Evolutionary conservation across 2,329 filamentous ascomycete species (phyloP).

Genomic region (Hymenoscyphus linearis): DNA sequence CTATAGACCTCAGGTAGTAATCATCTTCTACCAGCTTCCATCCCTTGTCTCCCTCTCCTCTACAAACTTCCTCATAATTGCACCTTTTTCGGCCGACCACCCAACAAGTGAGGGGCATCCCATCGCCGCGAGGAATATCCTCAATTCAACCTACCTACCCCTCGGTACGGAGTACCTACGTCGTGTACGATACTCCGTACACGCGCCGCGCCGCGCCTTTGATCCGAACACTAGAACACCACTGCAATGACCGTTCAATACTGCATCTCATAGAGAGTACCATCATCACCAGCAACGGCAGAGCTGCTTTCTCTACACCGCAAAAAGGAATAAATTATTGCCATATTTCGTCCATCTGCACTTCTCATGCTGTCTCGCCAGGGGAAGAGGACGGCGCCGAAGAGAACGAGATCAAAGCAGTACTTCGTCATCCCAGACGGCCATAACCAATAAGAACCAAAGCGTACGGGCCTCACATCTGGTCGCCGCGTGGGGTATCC

Average conservation of each 20-base stretch:
- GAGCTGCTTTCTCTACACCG: neutral
- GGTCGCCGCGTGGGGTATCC: neutral
- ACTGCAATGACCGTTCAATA: neutral
- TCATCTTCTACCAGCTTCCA: neutral
- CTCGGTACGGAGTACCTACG: neutral
- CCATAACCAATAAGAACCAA: neutral
- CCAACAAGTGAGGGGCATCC: neutral
- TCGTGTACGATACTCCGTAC: neutral
- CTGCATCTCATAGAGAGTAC: too few relatives aligned
- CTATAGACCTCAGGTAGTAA: neutral
- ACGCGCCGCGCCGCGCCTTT: neutral
- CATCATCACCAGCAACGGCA: neutral
- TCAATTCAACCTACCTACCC: neutral
- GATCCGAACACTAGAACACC: neutral
- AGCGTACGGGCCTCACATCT: neutral
- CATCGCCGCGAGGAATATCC: neutral
- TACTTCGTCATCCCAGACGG: neutral
- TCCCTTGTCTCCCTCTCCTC: neutral
- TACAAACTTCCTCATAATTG: neutral
- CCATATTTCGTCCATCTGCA: neutral
- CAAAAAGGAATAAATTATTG: neutral
- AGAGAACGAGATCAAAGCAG: neutral
- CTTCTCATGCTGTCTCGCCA: neutral
- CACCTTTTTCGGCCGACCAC: neutral
- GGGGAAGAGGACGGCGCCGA: neutral